These are phyloP conservation scores for Mortierella sp. DNA, from an alignment of 371 early-diverging fungal genomes.

Conservation along the genomic window DNA sequence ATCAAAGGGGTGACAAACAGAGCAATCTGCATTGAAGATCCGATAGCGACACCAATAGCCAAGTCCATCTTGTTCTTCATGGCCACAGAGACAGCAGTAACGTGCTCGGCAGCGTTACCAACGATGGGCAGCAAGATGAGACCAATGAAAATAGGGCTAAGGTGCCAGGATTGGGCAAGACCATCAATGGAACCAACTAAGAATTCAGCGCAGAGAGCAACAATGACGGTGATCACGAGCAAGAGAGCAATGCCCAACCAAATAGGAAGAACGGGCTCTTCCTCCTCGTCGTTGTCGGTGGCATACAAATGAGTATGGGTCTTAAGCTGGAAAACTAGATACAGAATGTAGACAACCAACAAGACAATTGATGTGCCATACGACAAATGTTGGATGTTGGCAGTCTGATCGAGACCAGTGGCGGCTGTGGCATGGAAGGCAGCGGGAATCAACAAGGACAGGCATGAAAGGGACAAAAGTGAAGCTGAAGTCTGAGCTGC, in stretches of 20 bases:
- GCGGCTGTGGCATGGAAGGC: constrained; percentile 76
- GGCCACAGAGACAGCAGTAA: constrained; percentile 88
- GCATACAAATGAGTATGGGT: constrained; percentile 79
- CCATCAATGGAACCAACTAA: constrained; percentile 88
- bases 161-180: constrained; percentile 71
- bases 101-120: constrained; percentile 88
- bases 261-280: constrained; percentile 70
- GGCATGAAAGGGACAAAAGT: constrained; percentile 80
- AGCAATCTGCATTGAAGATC: constrained; percentile 94
- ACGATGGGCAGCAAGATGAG: constrained; percentile 90
- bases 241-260: constrained; percentile 67
- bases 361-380: constrained; percentile 84
- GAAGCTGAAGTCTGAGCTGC: constrained; percentile 87
- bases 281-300: constrained; percentile 69
- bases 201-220: constrained; percentile 88
- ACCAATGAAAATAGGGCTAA: constrained; percentile 87
- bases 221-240: constrained; percentile 69
- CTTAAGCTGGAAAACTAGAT: constrained; percentile 85
- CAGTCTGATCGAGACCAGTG: constrained; percentile 56
- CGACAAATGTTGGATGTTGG: constrained; percentile 71
- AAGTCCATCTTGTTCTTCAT: constrained; percentile 95
- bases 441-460: constrained; percentile 84
- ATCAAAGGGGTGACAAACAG: constrained; percentile 91
- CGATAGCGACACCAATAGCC: constrained; percentile 90
- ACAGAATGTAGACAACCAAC: constrained; percentile 80